These are phyloP conservation scores for Collybiopsis luxurians DNA, from an alignment of 768 basidiomycete species.

Conservation along the genomic window DNA sequence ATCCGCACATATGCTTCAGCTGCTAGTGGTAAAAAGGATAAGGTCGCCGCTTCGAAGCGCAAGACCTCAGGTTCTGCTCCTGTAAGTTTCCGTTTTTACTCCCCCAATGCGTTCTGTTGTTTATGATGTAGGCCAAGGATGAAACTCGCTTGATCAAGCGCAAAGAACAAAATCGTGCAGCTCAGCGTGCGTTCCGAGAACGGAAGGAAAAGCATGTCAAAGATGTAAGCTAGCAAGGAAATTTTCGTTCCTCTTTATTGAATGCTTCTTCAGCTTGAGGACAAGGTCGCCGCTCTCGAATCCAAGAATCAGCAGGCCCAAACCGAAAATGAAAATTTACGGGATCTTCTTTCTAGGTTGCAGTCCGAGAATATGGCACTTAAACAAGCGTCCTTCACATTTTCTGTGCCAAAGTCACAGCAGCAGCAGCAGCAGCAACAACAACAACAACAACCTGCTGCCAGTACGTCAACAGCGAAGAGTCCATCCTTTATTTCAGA, in stretches of 20 bases:
- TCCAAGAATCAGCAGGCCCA: constrained; percentile 70
- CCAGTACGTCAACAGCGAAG: constrained; percentile 20
- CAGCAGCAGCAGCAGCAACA: too few species aligned
- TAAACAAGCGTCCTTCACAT: constrained; percentile 83
- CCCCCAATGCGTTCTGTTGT: background rate
- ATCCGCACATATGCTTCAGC: background rate
- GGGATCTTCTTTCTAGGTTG: constrained; percentile 78
- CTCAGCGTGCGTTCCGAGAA: constrained; percentile 96
- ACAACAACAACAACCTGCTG: constrained; percentile 2
- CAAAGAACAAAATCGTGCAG: constrained; percentile 96
- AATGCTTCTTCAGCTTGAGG: constrained; percentile 65
- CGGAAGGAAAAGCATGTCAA: constrained; percentile 97
- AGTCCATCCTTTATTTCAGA: constrained; percentile 26
- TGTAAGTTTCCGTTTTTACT: constrained; percentile 18
- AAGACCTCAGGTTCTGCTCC: constrained; percentile 31
- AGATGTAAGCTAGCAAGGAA: too few species aligned
- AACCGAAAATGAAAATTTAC: constrained; percentile 85
- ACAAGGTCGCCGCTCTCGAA: constrained; percentile 84
- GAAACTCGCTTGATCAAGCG: constrained; percentile 78
- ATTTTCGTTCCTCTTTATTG: constrained; percentile 14
- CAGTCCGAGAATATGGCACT: constrained; percentile 86
- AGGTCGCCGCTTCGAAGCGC: constrained; percentile 23
- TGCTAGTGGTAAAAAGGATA: constrained; percentile 16
- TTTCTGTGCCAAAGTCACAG: constrained; percentile 57
- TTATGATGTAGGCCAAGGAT: constrained; percentile 41